A percentile compares a stretch with the other conserved stretches of the same genome.
Conservation (phyloP, 1,139 yeast species). For the Yamadazyma sp. region DNA sequence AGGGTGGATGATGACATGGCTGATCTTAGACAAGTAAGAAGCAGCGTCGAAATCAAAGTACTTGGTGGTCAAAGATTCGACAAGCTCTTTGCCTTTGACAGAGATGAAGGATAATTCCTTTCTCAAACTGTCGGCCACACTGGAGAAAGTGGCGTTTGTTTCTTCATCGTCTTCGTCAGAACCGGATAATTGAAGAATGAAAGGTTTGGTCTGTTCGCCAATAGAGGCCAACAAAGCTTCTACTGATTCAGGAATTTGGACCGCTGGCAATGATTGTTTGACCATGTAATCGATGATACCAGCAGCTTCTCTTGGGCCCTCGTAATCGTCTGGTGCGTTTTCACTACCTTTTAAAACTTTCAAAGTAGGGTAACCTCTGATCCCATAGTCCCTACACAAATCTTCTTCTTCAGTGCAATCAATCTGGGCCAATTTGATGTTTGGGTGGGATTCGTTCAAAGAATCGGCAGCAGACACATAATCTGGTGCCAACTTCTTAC, state of each 20-base stretch:
- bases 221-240: conserved; percentile 53
- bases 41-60: conserved; percentile 22
- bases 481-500: conserved; percentile 93
- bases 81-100: conserved; percentile 42
- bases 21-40: conserved; percentile 24
- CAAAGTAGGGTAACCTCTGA: conserved; percentile 91
- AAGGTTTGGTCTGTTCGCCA: conserved; percentile 49
- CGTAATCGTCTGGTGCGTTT: conserved; percentile 56
- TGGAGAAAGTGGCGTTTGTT: conserved; percentile 48
- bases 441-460: conserved; percentile 56
- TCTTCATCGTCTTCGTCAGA: conserved; percentile 30
- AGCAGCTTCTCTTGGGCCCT: conserved; percentile 80
- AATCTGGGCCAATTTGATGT: conserved; percentile 81
- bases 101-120: conserved; percentile 64
- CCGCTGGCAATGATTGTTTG: conserved; percentile 82
- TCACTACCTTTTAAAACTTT: conserved; percentile 75
- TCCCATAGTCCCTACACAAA: conserved; percentile 71
- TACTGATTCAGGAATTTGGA: conserved; percentile 49
- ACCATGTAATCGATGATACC: conserved; percentile 79
- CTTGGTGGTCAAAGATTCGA: conserved; percentile 25
- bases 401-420: conserved; percentile 89
- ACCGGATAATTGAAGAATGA: conserved; percentile 48
- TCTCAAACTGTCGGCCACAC: conserved; percentile 57
- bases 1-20: conserved; percentile 42
- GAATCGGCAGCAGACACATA: conserved; percentile 80